Percentiles rank a stretch among this genome's conserved stretches.
These are phyloP conservation scores for Pseudogymnoascus sp. DNA, from an alignment of 2,329 filamentous ascomycete genomes.

Conservation along the genomic window DNA sequence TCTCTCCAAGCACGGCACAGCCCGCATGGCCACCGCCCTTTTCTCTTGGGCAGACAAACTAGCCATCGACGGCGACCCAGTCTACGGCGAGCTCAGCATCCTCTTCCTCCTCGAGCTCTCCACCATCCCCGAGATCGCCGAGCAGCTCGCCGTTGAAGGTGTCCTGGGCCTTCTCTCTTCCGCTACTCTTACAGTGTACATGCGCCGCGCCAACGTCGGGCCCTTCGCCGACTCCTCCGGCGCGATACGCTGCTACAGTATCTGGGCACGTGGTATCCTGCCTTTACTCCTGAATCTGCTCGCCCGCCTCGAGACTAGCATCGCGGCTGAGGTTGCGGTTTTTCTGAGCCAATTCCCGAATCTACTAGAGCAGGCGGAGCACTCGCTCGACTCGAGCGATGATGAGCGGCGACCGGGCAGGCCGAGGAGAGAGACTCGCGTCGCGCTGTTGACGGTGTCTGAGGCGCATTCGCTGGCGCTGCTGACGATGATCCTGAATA, in stretches of 20 bases:
- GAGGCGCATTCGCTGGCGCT: constrained; percentile 75
- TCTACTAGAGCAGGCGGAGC: constrained; percentile 63
- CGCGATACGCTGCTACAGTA: constrained; percentile 67
- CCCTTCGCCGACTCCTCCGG: constrained; percentile 68
- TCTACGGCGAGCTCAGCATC: constrained; percentile 89
- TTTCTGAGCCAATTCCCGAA: constrained; percentile 86
- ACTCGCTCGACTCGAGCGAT: constrained; percentile 57
- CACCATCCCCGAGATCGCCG: constrained; percentile 68
- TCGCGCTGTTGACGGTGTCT: constrained; percentile 64
- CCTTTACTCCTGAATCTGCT: constrained; percentile 85
- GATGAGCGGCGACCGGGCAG: constrained; percentile 10
- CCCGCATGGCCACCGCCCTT: constrained; percentile 74
- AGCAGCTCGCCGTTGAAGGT: constrained; percentile 82
- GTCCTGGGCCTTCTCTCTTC: constrained; percentile 71
- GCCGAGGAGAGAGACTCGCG: constrained; percentile 35
- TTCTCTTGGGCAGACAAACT: constrained; percentile 92
- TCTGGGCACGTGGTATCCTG: constrained; percentile 83
- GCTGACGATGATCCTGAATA: constrained; percentile 62
- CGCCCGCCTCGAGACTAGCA: constrained; percentile 66
- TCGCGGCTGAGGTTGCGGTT: constrained; percentile 74
- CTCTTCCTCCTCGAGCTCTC: constrained; percentile 85
- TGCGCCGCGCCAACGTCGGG: constrained; percentile 62
- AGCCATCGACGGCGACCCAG: constrained; percentile 66
- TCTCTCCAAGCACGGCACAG: constrained; percentile 60
- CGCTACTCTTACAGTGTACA: constrained; percentile 68